phyloP scores from a whole-genome alignment of 768 basidiomycete species.

The Leccinum aurantiacum region DNA sequence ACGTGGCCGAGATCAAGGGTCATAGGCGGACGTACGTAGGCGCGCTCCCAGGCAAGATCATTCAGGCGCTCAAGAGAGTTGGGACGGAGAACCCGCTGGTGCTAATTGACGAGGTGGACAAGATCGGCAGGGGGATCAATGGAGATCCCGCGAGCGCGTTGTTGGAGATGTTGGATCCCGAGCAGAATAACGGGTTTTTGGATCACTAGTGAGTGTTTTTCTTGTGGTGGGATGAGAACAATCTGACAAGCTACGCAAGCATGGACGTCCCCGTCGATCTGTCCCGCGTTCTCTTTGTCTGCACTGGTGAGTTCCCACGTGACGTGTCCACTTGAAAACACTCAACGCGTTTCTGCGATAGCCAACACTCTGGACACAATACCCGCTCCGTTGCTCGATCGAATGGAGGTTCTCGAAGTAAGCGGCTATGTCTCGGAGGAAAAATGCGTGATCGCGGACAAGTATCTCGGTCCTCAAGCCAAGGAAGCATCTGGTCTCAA shows the following conservation, averaged over 20 bases:
- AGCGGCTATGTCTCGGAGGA: conserved; percentile 94
- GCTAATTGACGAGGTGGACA: conserved; percentile 94
- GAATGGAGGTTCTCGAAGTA: conserved; percentile 96
- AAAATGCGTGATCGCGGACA: conserved; percentile 83
- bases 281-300: conserved; percentile 95
- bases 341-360: conserved; percentile 9
- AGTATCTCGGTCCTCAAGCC: conserved; percentile 90
- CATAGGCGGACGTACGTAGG: conserved; percentile 97
- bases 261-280: conserved; percentile 98
- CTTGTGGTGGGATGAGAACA: not conserved
- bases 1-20: conserved; percentile 99
- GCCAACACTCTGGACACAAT: conserved; percentile 94
- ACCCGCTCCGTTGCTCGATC: conserved; percentile 88
- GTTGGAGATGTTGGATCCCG: conserved; percentile 91
- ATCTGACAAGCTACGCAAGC: conserved; percentile 40
- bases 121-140: conserved; percentile 88
- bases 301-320: conserved; percentile 56
- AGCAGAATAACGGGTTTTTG: conserved; percentile 92
- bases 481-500: conserved; percentile 88
- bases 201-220: conserved; percentile 83
- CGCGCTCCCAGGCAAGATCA: conserved; percentile 92
- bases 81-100: conserved; percentile 94
- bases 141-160: conserved; percentile 92
- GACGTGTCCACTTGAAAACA: conserved; percentile 7
- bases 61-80: conserved; percentile 90